Conservation (phyloP, 2,329 filamentous ascomycete species). For the Penicillium oxalicum region DNA sequence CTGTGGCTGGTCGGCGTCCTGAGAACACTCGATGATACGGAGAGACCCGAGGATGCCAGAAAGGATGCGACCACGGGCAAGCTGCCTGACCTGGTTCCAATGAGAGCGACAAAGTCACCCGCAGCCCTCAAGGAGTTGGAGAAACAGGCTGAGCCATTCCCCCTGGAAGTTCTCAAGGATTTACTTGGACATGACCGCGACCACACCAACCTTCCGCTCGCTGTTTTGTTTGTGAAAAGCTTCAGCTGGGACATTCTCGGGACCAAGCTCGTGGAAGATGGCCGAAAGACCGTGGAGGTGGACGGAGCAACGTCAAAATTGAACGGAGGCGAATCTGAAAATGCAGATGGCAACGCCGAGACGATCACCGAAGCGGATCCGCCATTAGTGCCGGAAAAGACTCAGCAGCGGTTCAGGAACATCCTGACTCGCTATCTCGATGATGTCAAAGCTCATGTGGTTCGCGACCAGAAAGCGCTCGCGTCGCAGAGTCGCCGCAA, state of each 20-base stretch:
- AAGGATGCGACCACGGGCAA: constrained; percentile 49
- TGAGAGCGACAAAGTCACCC: constrained; percentile 57
- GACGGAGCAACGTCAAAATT: constrained; percentile 60
- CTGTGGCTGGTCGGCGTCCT: constrained; percentile 90
- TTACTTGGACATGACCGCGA: constrained; percentile 89
- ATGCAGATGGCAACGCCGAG: constrained; percentile 40
- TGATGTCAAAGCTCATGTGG: constrained; percentile 80
- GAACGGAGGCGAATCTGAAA: constrained; percentile 44
- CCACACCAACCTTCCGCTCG: constrained; percentile 80
- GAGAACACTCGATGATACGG: constrained; percentile 68
- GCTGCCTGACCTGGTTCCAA: constrained; percentile 43
- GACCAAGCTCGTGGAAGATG: constrained; percentile 65
- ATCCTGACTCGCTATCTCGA: constrained; percentile 85
- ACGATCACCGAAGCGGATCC: constrained; percentile 55
- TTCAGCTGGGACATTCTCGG: constrained; percentile 95
- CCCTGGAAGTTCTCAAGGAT: constrained; percentile 95
- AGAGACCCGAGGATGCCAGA: constrained; percentile 56
- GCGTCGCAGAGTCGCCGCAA: constrained; percentile 84
- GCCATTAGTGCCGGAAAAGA: constrained; percentile 67
- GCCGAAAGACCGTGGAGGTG: constrained; percentile 76
- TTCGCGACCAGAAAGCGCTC: constrained; percentile 88
- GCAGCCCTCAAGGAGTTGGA: constrained; percentile 53
- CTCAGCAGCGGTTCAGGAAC: constrained; percentile 79
- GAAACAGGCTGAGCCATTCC: constrained; percentile 80
- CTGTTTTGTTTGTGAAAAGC: constrained; percentile 91